These are phyloP conservation scores for Zalerion maritima DNA, from an alignment of 495 filamentous ascomycete genomes.

Conservation along the genomic window DNA sequence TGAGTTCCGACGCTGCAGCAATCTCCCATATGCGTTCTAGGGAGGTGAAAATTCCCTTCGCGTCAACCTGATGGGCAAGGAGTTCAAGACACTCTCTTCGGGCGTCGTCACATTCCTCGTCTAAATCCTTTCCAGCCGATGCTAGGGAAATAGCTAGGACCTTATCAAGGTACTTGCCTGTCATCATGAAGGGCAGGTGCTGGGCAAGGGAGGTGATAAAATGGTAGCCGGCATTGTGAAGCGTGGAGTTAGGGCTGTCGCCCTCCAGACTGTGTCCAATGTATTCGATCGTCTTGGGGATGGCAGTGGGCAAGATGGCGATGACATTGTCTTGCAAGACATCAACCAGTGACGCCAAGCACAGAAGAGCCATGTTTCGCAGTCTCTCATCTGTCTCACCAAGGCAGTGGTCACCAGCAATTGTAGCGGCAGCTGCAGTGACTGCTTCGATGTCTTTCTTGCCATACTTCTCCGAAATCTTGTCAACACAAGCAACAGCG, in stretches of 20 bases:
- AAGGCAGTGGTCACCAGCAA: constrained; percentile 63
- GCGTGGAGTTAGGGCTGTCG: constrained; percentile 36
- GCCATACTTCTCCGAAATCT: constrained; percentile 81
- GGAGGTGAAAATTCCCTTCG: constrained; percentile 48
- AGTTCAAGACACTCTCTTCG: constrained; percentile 54
- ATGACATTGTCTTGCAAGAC: constrained; percentile 75
- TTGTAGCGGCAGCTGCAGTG: constrained; percentile 52
- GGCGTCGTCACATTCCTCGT: constrained; percentile 42
- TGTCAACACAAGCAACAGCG: constrained; percentile 74
- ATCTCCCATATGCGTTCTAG: constrained; percentile 53
- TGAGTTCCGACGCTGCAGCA: constrained; percentile 42
- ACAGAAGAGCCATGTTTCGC: constrained; percentile 69
- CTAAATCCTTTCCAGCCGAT: constrained; percentile 44
- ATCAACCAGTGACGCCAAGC: constrained; percentile 73
- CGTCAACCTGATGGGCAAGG: constrained; percentile 55
- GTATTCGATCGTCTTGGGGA: constrained; percentile 54
- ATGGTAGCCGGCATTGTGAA: constrained; percentile 71
- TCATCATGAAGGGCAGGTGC: constrained; percentile 75
- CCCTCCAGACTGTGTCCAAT: constrained; percentile 45
- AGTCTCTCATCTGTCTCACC: constrained; percentile 56
- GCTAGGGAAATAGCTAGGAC: constrained; percentile 53
- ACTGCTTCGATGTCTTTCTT: constrained; percentile 60
- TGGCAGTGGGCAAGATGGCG: constrained; percentile 59
- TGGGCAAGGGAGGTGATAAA: constrained; percentile 66
- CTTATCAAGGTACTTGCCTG: constrained; percentile 51